phyloP scores from a whole-genome alignment of 1,284 basidiomycete genomes.

The Boletus smithii region DNA sequence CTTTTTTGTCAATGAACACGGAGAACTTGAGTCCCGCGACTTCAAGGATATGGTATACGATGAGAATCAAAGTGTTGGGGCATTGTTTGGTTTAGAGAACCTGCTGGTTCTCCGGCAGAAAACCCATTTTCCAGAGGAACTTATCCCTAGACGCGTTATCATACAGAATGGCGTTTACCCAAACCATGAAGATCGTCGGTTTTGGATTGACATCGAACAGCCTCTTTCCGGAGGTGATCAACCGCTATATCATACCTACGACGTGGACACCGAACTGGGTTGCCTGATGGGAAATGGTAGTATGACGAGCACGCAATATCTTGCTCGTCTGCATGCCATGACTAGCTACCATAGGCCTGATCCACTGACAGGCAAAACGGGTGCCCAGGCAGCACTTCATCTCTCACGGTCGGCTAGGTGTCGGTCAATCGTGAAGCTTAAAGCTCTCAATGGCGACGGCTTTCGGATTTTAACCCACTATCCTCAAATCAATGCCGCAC shows the following conservation, averaged over 20 bases:
- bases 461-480: too few species aligned
- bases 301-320: constrained; percentile 33
- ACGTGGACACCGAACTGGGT: constrained; percentile 39
- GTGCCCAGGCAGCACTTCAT: constrained; percentile 42
- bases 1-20: constrained; percentile 26
- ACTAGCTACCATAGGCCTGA: constrained; percentile 40
- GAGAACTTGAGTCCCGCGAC: constrained; percentile 26
- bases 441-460: not conserved
- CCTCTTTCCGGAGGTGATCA: too few species aligned
- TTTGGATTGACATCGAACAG: too few species aligned
- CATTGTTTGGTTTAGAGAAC: constrained; percentile 30
- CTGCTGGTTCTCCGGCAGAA: constrained; percentile 38
- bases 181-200: too few species aligned
- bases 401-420: constrained; percentile 36
- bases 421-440: constrained; percentile 36
- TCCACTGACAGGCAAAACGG: constrained; percentile 42
- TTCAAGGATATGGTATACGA: constrained; percentile 19
- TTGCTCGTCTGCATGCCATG: constrained; percentile 41
- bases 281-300: constrained; percentile 33
- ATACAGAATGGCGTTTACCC: constrained; percentile 26
- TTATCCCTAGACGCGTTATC: constrained; percentile 30
- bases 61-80: constrained; percentile 16
- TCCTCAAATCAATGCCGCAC: too few species aligned
- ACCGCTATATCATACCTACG: constrained; percentile 28
- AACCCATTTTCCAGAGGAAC: not conserved